Evolutionary conservation across 495 filamentous ascomycete species (phyloP), one percentile per base, ranked within the genome.

Genomic region (Annulohypoxylon maeteangense): DNA sequence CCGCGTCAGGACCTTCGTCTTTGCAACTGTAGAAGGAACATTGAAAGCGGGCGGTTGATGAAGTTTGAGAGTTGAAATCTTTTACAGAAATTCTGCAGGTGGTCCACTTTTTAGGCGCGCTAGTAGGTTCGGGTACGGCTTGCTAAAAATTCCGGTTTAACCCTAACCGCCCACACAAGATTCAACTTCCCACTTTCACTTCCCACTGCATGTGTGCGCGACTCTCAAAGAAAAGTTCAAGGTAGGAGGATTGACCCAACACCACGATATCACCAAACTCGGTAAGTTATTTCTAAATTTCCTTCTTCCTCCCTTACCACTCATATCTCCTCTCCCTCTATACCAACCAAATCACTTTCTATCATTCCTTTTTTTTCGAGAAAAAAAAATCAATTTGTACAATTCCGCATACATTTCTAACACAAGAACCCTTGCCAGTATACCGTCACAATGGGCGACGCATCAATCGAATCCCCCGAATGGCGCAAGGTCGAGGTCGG

Each of bases 401-500:
- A 45, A 16, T 6, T 36, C 53, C 12, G 51, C 23, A 29, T n/a
- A 23, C 57, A 34, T 44, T 25, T 75, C 75, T 77, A 42, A 77
- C 70, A 12, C 8, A 42, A 31, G 65, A 11, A 44, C 5, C 11
- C 16, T 54, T 53, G 32, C 34, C 50, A 79, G 72, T 65, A 70
- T 38, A 60, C 61, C 68, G 75, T 78, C 79, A 83, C 71, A 78
- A 86, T 86, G 83, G 83, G 83, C 74, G 81, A 83, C 78, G 80
- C 80, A 72, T 85, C 90, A 71, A 88, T 95, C 82, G 90, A 86
- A 81, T 85, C 91, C 78, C 89, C 89, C 80, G 83, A 87, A 77
- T 97, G 91, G 92, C 93, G 93, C 82, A 87, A 91, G 78, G 93
- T 99, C 80, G 94, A 99, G 88, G 92, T 98, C 85, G 96, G 96